Conservation (phyloP, 176 grass and related monocot species). For the Alloteropsis semialata region DNA sequence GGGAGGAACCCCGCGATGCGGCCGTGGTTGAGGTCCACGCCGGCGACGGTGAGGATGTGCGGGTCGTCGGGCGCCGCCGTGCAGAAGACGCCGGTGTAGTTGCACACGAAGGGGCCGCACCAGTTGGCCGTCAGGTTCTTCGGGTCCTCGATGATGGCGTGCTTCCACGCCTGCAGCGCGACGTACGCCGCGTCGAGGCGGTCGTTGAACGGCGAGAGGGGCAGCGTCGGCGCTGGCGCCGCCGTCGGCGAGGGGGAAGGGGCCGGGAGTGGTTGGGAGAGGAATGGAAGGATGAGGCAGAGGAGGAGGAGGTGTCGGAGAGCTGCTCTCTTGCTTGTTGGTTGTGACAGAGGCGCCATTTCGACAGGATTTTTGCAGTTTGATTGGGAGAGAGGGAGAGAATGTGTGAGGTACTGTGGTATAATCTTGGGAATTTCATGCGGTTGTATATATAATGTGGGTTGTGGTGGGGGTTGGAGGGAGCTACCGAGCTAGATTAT, state of each 20-base stretch:
- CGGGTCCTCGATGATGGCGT: constrained; percentile 67
- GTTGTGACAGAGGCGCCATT: constrained; percentile 21
- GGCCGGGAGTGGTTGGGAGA: constrained; percentile 42
- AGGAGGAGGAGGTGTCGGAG: constrained; percentile 32
- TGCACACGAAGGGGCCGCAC: constrained; percentile 79
- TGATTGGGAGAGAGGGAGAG: not conserved
- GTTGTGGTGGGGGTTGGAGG: constrained; percentile 14
- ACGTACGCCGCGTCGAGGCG: constrained; percentile 67
- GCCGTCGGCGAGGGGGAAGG: constrained; percentile 41
- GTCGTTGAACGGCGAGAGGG: constrained; percentile 69
- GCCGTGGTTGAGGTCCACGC: constrained; percentile 73
- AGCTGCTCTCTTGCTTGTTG: constrained; percentile 14
- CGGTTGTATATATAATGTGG: constrained; percentile 51
- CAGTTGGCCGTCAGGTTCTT: constrained; percentile 68
- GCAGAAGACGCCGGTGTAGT: constrained; percentile 85
- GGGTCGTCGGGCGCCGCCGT: constrained; percentile 65
- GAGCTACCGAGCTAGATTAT: constrained; percentile 19
- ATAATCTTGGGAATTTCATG: constrained; percentile 13
- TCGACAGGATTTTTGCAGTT: constrained; percentile 15
- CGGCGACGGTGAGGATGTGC: constrained; percentile 68
- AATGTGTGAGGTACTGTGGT: constrained; percentile 14
- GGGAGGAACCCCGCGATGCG: constrained; percentile 44
- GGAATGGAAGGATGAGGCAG: constrained; percentile 33
- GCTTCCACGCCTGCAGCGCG: constrained; percentile 81
- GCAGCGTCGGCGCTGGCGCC: constrained; percentile 15